Evolutionary conservation across 202 grass and related monocot species (phyloP).

Genomic region (Saccharum hybrid): DNA sequence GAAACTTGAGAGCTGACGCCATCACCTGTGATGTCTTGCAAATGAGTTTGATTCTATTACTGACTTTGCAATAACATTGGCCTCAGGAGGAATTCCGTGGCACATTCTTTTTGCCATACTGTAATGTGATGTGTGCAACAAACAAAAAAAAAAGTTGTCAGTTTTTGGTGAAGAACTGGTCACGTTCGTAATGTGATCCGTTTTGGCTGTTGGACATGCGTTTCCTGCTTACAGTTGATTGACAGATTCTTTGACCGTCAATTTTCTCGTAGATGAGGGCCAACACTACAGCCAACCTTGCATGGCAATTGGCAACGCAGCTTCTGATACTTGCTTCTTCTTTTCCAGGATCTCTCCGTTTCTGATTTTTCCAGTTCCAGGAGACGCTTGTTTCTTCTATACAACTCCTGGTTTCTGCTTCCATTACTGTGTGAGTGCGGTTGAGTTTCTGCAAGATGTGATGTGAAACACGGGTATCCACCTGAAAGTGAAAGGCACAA

Average conservation of each 20-base stretch:
- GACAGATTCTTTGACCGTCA: background rate
- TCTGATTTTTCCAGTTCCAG: background rate
- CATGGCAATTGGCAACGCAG: too few relatives aligned
- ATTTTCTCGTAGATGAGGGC: background rate
- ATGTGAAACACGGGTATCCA: too few relatives aligned
- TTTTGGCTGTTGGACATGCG: constrained; percentile 26
- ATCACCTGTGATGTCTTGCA: background rate
- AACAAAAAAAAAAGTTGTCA: background rate
- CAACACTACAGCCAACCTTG: background rate
- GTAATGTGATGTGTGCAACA: background rate
- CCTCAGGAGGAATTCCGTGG: background rate
- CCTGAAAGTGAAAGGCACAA: too few relatives aligned
- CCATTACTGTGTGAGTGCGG: too few relatives aligned
- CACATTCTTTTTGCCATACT: constrained; percentile 16
- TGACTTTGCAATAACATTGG: background rate
- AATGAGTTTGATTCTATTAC: background rate
- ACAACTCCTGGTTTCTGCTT: too few relatives aligned
- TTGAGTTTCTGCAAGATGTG: too few relatives aligned
- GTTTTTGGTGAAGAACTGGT: background rate
- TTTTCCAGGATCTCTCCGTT: background rate
- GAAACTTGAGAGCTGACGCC: constrained; percentile 64
- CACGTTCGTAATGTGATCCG: background rate
- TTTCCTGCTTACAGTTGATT: constrained; percentile 14
- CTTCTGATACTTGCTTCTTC: too few relatives aligned
- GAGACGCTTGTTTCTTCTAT: too few relatives aligned